Evolutionary conservation across 768 basidiomycete species (phyloP), one percentile per base, ranked within the genome.

Genomic region (Paxillus rubicundulus): DNA sequence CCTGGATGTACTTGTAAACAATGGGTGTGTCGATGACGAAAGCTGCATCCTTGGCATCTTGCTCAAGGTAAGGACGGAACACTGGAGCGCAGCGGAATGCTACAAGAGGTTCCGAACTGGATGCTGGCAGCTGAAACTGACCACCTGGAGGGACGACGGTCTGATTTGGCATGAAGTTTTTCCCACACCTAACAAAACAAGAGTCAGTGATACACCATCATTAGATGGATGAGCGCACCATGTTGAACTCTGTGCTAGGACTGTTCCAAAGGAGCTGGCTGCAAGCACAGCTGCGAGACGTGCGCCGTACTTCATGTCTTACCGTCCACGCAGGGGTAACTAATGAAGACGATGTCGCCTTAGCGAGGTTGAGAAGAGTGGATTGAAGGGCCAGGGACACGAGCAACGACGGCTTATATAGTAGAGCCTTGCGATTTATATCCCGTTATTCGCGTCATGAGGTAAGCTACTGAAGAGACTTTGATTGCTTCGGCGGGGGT

Each of bases 1-100:
- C 73, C 12, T 61, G 58, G 20, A 77, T 62, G 37, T 72, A 60
- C 9, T 63, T 58, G 45, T 71, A 62, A 4, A 74, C 72, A 39
- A 79, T 57, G 13, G 62, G 62, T 0, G 75, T 63, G 49, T 79
- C 77, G 12, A 79, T 51, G 38, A 79, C 52, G 42, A 79, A 34
- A 13, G 55, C 17, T 4, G 49, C 60, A 8, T 24, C 10, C 17
- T 50, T 39, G 7, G 45, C 67, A 17, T 81, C 79, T 38, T 72
- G 71, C 9, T 72, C 66, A 2, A 81, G 70, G 64, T 78, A 81
- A 2, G 79, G 79, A 36, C 72, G 72, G 41, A 79, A 70, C 6
- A 62, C 74, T 2, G 78, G 79, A 1, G 73, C 67, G 53, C 79
- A 81, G 39, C 76, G 74, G 40, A 81, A 70, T 0, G 74, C 74